Conservation (phyloP, 768 basidiomycete species). For the Chalciporus pseudorubinellus region DNA sequence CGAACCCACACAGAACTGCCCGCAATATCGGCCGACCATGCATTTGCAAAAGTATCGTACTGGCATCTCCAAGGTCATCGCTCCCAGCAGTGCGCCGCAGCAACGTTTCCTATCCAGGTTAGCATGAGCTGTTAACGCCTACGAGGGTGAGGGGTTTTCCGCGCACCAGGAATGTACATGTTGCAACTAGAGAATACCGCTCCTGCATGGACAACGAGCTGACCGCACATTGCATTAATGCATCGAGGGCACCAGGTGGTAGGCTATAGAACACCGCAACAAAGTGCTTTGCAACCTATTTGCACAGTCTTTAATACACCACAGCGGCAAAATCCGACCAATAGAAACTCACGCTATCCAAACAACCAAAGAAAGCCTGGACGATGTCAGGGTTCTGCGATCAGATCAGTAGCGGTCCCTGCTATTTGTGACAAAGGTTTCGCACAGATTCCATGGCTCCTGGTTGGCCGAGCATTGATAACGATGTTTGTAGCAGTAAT, state of each 20-base stretch:
- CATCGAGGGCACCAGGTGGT: slow-evolving; percentile 60
- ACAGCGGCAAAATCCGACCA: not conserved
- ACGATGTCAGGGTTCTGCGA: slow-evolving; percentile 87
- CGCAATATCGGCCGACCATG: slow-evolving; percentile 70
- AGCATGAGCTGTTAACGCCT: not conserved
- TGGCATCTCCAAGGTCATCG: slow-evolving; percentile 57
- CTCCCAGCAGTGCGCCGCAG: slow-evolving; percentile 63
- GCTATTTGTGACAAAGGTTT: slow-evolving; percentile 1
- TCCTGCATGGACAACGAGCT: slow-evolving; percentile 72
- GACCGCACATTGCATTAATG: slow-evolving; percentile 67
- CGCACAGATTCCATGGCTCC: slow-evolving; percentile 72
- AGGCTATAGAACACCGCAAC: slow-evolving; percentile 58
- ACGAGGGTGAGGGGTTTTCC: not conserved
- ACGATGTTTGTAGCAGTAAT: slow-evolving; percentile 55
- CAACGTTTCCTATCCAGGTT: slow-evolving; percentile 49
- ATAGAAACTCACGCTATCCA: slow-evolving; percentile 59
- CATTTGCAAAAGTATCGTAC: slow-evolving; percentile 46
- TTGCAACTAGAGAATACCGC: slow-evolving; percentile 79
- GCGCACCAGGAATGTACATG: slow-evolving; percentile 79
- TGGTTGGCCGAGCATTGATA: slow-evolving; percentile 50
- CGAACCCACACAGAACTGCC: slow-evolving; percentile 76
- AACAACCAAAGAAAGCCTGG: slow-evolving; percentile 82
- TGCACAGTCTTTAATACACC: not conserved
- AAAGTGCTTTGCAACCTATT: slow-evolving; percentile 55
- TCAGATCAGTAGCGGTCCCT: slow-evolving; percentile 7